Evolutionary conservation across 805 yeast species (phyloP), one percentile per base, ranked within the genome.

Genomic region (Candida takata): DNA sequence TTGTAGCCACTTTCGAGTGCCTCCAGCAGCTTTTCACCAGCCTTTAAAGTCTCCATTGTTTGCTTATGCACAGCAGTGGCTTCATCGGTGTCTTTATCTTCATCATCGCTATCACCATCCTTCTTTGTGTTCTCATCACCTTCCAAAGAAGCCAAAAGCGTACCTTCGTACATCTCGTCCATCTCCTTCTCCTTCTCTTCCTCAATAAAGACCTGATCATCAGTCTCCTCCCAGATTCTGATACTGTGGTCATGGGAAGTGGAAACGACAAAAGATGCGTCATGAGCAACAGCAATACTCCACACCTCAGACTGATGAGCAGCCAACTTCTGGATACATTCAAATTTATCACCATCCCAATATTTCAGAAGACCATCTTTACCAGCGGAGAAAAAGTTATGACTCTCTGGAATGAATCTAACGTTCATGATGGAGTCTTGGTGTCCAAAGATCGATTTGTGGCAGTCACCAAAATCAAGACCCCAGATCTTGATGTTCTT

Each of bases 321-420:
- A 8, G 76, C 72, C 23, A 92, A 66, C 51, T 82, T 84, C 60
- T 92, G 97, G 43, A 92, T 77, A 58, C 90, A 84, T 49, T 85
- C 96, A 58, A 92, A 92, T 60, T 92, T 92, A 51, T 84, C 94
- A 46, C 97, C 99, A 59, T 92, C 99, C 99, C 99, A 92, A 60
- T 86, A 87, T 60, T 92, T 92, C 37, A 92, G 73, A 41, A 81
- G 61, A 11, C 84, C 87, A 60, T 92, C 99, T 54, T 92, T 92
- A 24, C 90, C 80, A 39, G 85, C 78, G 38, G 95, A 80, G 62
- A 92, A 84, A 60, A 92, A 88, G 57, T 88, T 77, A 56, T 90
- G 95, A 11, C 84, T 70, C n/a, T 77, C 79, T 2, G 94, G 90
- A 34, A 87, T 69, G 52, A 92, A 92, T 42, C 67, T 72, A 21